Evolutionary conservation across 129 eudicot species (phyloP), one percentile per base, ranked within the genome.

Genomic region (Sambucus nigra): DNA sequence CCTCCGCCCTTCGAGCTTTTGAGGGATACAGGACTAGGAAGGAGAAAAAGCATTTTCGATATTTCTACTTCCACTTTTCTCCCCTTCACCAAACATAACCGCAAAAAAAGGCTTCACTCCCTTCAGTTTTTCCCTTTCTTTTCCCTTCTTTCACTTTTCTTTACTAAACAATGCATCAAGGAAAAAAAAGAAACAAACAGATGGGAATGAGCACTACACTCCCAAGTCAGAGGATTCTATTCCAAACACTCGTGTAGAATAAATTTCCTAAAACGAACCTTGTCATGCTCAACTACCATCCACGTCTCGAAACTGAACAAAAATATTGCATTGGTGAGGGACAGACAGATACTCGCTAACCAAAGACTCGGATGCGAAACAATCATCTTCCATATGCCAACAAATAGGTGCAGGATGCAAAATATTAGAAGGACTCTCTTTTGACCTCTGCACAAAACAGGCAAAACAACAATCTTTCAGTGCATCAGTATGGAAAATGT

Each of bases 231-330:
- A 39, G 4, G 52, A 4, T 44, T 53, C 53, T 26, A 5, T 28
- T 16, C 42, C 28, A 39, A 15, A 44, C 44, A 58, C 5, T 23
- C 5, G 18, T 44, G 51, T 5, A 59, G 7, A 35, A 25, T 2
- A 15, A 9, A 18, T 1, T 29, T 23, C 22, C 9, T 16, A 19
- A 53, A 53, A 62, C 84, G 51, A 67, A 91, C 99, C 95, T 91
- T 91, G 48, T 86, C 91, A 64, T 91, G 95, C 60, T 82, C 95
- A 69, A 77, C 71, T 28, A 91, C 95, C 89, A 91, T 73, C 87
- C 91, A 91, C 41, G 99, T 70, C 76, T 91, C 99, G 33, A 91
- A 91, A 67, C 87, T 76, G 76, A 82, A 86, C 28, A 72, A 79
- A 57, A 63, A 91, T 25, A 76, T 72, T 1, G 95, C 71, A 64